These are phyloP conservation scores for Schizosaccharomyces cryophilus DNA, from an alignment of 805 yeast genomes.

Conservation along the genomic window DNA sequence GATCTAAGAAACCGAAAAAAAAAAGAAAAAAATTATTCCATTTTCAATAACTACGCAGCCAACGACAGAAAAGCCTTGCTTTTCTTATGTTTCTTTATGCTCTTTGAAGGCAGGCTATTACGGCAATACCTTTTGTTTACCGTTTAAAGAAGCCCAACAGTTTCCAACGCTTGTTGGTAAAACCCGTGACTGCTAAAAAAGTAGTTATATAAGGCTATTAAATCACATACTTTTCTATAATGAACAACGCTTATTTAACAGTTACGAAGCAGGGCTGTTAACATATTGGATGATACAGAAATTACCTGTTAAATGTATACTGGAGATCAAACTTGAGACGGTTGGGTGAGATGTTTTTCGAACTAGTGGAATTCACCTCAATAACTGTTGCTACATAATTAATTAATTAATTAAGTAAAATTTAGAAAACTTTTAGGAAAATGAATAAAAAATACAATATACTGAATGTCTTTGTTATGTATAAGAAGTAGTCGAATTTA, in stretches of 20 bases:
- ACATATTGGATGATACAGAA: neutral
- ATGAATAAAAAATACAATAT: too few relatives aligned
- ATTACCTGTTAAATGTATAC: neutral
- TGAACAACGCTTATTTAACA: conserved; percentile 1
- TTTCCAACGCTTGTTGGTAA: too few relatives aligned
- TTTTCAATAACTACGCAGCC: too few relatives aligned
- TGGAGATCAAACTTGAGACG: neutral
- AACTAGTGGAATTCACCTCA: neutral
- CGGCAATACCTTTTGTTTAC: too few relatives aligned
- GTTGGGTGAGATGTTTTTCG: neutral
- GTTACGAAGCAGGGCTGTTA: neutral
- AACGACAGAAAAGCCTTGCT: too few relatives aligned
- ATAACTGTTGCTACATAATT: neutral
- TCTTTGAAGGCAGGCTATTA: too few relatives aligned
- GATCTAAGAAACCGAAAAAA: too few relatives aligned
- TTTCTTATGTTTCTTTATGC: too few relatives aligned
- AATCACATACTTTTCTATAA: neutral
- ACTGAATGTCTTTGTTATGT: too few relatives aligned
- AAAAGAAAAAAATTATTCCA: too few relatives aligned
- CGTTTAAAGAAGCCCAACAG: too few relatives aligned
- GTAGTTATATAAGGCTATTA: neutral
- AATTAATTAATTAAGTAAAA: neutral
- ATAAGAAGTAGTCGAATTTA: too few relatives aligned
- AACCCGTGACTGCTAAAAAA: neutral
- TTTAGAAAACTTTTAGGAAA: neutral